Evolutionary conservation across 2,329 filamentous ascomycete species (phyloP).

Genomic region (Neofusicoccum parvum): DNA sequence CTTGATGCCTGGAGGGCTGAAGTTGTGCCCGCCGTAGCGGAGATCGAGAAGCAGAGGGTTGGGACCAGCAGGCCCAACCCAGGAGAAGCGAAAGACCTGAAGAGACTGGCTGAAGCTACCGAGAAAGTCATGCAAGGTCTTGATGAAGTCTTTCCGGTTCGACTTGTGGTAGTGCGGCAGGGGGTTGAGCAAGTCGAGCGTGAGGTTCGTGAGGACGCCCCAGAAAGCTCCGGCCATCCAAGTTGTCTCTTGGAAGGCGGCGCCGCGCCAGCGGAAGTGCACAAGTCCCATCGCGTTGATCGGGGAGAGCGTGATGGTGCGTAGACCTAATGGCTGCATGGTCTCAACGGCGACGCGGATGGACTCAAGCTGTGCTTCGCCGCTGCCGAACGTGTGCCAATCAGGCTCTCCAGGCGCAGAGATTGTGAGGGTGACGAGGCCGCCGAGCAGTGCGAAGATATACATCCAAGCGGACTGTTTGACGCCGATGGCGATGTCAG

Average conservation of each 20-base stretch:
- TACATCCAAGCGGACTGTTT: not conserved
- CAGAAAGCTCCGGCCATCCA: constrained; percentile 7
- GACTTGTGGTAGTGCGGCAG: not conserved
- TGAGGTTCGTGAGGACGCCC: not conserved
- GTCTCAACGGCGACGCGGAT: constrained; percentile 15
- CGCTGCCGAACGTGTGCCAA: not conserved
- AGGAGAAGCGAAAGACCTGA: constrained; percentile 2
- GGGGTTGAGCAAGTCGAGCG: constrained; percentile 11
- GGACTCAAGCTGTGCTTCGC: constrained; percentile 2
- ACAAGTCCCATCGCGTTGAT: constrained; percentile 7
- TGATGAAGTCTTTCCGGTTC: constrained; percentile 11
- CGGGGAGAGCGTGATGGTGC: constrained; percentile 1
- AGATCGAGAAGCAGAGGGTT: constrained; percentile 15
- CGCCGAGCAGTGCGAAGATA: not conserved
- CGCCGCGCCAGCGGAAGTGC: constrained; percentile 11
- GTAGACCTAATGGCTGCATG: not conserved
- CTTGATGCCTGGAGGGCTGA: not conserved
- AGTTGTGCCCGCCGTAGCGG: constrained; percentile 3
- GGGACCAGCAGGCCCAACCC: constrained; percentile 7
- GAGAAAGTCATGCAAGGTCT: constrained; percentile 13
- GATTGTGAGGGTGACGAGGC: not conserved
- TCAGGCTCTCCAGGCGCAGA: not conserved
- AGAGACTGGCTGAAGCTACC: constrained; percentile 9
- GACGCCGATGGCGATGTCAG: not conserved
- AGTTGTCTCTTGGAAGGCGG: not conserved